Evolutionary conservation across 371 early-diverging fungal genomes (phyloP).

Genomic region (Zopfochytrium polystomum): DNA sequence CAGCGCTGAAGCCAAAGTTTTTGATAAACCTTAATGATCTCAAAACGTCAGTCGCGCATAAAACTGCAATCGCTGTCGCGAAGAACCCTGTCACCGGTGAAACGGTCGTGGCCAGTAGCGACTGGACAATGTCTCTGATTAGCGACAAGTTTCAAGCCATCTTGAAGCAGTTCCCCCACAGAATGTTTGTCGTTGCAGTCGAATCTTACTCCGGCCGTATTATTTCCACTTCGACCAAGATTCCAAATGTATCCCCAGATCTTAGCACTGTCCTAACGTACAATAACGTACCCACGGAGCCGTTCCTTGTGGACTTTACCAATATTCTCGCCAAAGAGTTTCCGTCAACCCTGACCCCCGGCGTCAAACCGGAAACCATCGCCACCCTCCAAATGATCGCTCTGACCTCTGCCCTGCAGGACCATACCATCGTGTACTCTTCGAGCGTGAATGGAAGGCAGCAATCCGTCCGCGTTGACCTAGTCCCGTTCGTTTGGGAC

Average conservation of each 20-base stretch:
- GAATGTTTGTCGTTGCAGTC: conserved; percentile 12
- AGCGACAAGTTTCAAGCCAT: conserved; percentile 1
- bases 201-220: conserved; percentile 5
- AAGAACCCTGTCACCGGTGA: conserved; percentile 13
- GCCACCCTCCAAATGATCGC: not conserved
- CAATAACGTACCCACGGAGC: no score
- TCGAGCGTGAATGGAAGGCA: not conserved
- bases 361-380: no score
- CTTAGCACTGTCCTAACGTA: no score
- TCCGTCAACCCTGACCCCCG: not conserved
- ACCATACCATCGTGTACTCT: not conserved
- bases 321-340: not conserved
- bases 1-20: not conserved
- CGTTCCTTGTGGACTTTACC: conserved; percentile 1
- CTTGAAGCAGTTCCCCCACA: not conserved
- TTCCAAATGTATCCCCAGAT: no score
- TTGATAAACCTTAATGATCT: not conserved
- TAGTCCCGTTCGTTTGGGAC: not conserved
- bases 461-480: not conserved
- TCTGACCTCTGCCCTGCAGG: not conserved
- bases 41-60: conserved; percentile 10
- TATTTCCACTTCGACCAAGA: conserved; percentile 5
- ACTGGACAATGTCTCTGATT: conserved; percentile 12
- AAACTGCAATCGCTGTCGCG: conserved; percentile 3
- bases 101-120: conserved; percentile 7